Conservation (phyloP, 768 basidiomycete genomes). For the Phylloporus scabripes region DNA sequence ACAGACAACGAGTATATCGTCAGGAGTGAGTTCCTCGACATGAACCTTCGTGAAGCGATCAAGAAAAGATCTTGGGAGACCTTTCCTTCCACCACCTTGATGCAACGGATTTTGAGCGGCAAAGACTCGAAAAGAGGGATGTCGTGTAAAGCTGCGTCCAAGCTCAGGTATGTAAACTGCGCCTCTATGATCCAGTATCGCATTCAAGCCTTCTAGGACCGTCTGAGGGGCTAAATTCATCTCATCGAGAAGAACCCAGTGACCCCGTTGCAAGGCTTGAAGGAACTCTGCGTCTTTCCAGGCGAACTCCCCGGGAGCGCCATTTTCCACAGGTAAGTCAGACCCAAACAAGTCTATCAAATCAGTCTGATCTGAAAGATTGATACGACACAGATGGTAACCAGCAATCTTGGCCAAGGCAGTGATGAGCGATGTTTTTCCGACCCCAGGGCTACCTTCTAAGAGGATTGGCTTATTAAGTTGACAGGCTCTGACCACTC, state of each 20-base stretch:
- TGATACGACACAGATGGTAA: conserved; percentile 83
- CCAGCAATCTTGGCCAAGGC: conserved; percentile 81
- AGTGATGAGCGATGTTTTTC: conserved; percentile 89
- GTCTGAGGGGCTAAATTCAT: conserved; percentile 99
- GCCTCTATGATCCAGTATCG: conserved; percentile 92
- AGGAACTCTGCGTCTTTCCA: conserved; percentile 99
- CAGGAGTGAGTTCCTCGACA: conserved; percentile 72
- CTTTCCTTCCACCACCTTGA: conserved; percentile 96
- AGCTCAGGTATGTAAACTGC: conserved; percentile 94
- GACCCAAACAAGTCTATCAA: conserved; percentile 94
- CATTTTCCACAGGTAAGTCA: conserved; percentile 92
- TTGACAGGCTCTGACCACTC: conserved; percentile 86
- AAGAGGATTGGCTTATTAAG: conserved; percentile 86
- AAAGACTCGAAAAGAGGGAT: conserved; percentile 94
- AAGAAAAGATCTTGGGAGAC: conserved; percentile 93
- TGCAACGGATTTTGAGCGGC: conserved; percentile 95
- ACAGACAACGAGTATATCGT: conserved; percentile 77
- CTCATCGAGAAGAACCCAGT: conserved; percentile 97
- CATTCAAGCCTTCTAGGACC: conserved; percentile 94
- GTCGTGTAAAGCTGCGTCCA: conserved; percentile 78
- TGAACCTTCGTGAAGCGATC: conserved; percentile 99
- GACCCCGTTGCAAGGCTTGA: conserved; percentile 86
- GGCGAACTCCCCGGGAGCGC: conserved; percentile 84
- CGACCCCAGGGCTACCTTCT: conserved; percentile 97
- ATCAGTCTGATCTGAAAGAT: conserved; percentile 97